Conservation (phyloP, 2,329 filamentous ascomycete genomes). For the Pseudonectria foliicola region DNA sequence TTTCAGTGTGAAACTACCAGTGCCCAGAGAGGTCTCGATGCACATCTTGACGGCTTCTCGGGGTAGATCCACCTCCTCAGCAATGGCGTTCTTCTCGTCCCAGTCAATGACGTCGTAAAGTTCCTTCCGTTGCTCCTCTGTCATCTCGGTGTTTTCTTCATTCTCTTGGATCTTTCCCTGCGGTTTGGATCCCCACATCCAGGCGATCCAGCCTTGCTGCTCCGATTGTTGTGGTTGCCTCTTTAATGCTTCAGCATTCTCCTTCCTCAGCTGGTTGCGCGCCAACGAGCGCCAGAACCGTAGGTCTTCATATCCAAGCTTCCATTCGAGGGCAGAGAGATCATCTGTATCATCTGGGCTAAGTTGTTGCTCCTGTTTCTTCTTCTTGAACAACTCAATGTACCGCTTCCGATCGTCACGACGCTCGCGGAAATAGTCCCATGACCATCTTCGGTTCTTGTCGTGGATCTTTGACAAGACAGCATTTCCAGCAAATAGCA, state of each 20-base stretch:
- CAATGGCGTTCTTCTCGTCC: constrained; percentile 88
- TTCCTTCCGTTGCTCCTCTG: constrained; percentile 91
- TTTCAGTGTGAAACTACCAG: constrained; percentile 91
- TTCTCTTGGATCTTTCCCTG: constrained; percentile 50
- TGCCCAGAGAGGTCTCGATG: constrained; percentile 85
- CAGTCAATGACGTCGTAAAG: constrained; percentile 97
- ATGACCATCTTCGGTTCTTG: constrained; percentile 85
- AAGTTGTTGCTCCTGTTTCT: constrained; percentile 67
- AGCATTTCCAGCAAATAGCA: constrained; percentile 83
- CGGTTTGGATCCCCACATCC: constrained; percentile 81
- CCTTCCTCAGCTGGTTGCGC: constrained; percentile 88
- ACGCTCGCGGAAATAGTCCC: constrained; percentile 90
- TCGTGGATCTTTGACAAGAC: constrained; percentile 93
- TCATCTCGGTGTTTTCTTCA: constrained; percentile 76
- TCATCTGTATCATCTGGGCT: constrained; percentile 64
- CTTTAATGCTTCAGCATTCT: constrained; percentile 84
- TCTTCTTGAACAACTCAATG: constrained; percentile 94
- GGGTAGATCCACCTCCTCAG: constrained; percentile 82
- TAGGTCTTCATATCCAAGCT: constrained; percentile 87
- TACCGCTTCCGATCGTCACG: constrained; percentile 84
- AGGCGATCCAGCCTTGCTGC: constrained; percentile 82
- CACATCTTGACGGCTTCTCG: constrained; percentile 90
- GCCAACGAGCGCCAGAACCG: constrained; percentile 95
- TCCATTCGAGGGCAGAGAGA: constrained; percentile 71
- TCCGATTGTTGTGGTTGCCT: constrained; percentile 46